These are phyloP conservation scores for Neurospora sp. DNA, from an alignment of 495 filamentous ascomycete species.

Conservation along the genomic window DNA sequence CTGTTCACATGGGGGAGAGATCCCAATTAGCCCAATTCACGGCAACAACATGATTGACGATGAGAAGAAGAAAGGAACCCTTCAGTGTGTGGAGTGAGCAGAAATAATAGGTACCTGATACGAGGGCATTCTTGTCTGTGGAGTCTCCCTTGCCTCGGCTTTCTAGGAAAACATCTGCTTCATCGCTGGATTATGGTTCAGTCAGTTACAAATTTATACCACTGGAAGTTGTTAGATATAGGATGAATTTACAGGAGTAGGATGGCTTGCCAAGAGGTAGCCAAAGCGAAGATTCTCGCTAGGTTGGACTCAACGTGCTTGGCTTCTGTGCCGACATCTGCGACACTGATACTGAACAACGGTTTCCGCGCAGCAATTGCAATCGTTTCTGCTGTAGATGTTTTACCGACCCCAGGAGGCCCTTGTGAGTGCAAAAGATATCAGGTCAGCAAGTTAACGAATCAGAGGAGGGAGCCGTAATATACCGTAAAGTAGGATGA, in stretches of 20 bases:
- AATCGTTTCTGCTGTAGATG: slow-evolving; percentile 38
- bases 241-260: slow-evolving; percentile 19
- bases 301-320: slow-evolving; percentile 20
- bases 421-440: slow-evolving; percentile 38
- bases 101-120: slow-evolving; percentile 17
- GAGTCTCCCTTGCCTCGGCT: slow-evolving; percentile 13
- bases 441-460: background rate
- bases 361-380: slow-evolving; percentile 30
- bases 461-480: background rate
- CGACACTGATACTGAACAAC: slow-evolving; percentile 16
- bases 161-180: slow-evolving; percentile 40
- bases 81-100: background rate
- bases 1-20: slow-evolving; percentile 9
- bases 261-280: slow-evolving; percentile 34
- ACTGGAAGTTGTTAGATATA: background rate
- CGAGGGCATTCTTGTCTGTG: slow-evolving; percentile 25
- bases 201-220: background rate
- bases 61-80: background rate
- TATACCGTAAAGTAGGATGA: slow-evolving; percentile 6
- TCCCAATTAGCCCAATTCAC: background rate
- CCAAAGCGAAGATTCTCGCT: slow-evolving; percentile 31
- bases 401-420: slow-evolving; percentile 46
- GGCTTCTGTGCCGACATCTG: slow-evolving; percentile 11
- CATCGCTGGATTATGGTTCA: slow-evolving; percentile 15
- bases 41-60: background rate